Conservation (phyloP, 768 basidiomycete species). For the Daedaleopsis nitida region DNA sequence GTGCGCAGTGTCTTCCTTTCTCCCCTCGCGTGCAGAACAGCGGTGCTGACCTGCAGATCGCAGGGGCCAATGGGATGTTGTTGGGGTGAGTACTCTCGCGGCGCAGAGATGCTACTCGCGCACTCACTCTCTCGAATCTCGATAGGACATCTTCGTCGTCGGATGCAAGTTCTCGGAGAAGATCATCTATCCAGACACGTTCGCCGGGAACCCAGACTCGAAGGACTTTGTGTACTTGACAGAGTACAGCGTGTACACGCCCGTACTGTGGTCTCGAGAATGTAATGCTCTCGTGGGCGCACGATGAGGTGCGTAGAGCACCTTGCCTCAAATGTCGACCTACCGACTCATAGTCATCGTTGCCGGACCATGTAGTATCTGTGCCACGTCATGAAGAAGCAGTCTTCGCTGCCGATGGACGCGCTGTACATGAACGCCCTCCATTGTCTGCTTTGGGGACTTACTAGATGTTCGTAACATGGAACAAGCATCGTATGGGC, state of each 20-base stretch:
- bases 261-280: conserved; percentile 82
- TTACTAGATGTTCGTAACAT: too few species aligned
- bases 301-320: conserved; percentile 69
- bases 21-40: not conserved
- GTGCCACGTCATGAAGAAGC: conserved; percentile 81
- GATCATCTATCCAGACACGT: conserved; percentile 80
- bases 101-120: not conserved
- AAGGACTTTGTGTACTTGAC: conserved; percentile 67
- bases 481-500: too few species aligned
- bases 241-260: conserved; percentile 73
- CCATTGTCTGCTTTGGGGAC: too few species aligned
- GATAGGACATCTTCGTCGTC: conserved; percentile 73
- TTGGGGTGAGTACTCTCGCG: conserved; percentile 58
- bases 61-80: conserved; percentile 91
- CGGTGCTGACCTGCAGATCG: conserved; percentile 8
- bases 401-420: conserved; percentile 77
- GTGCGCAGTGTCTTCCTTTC: conserved; percentile 24
- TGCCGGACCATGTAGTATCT: conserved; percentile 56
- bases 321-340: conserved; percentile 1
- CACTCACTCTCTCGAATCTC: conserved; percentile 2
- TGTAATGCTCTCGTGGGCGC: conserved; percentile 89
- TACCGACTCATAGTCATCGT: not conserved
- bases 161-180: conserved; percentile 87
- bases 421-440: conserved; percentile 89
- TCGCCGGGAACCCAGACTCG: conserved; percentile 70